Evolutionary conservation across 805 yeast species (phyloP).

Genomic region (Metschnikowia sp.): DNA sequence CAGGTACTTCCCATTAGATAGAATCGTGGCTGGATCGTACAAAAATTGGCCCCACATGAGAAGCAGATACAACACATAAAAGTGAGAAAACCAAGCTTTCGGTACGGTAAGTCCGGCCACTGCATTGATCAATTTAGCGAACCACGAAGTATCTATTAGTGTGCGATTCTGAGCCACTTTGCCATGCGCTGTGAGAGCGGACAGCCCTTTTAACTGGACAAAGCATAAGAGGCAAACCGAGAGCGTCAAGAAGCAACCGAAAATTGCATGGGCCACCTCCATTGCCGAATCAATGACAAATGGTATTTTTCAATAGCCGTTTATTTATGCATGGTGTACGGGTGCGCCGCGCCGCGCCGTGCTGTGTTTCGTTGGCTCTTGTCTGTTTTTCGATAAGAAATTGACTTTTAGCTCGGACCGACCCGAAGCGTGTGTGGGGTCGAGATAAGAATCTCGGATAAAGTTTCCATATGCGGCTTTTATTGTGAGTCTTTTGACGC

Average conservation of each 20-base stretch:
- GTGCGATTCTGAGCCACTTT: conserved; percentile 9
- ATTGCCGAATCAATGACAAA: background rate
- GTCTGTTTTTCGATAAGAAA: too few relatives aligned
- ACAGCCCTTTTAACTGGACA: conserved; percentile 4
- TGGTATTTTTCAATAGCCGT: background rate
- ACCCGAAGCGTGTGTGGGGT: too few relatives aligned
- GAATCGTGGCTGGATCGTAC: conserved; percentile 10
- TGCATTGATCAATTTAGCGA: conserved; percentile 1
- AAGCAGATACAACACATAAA: conserved; percentile 46
- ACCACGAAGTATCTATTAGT: background rate
- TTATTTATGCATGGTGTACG: background rate
- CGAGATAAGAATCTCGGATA: too few relatives aligned
- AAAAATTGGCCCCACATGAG: conserved; percentile 21
- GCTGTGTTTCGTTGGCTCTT: background rate
- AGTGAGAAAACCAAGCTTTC: conserved; percentile 60
- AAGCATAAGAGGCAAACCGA: conserved; percentile 5
- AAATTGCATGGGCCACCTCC: conserved; percentile 1
- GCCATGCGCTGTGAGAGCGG: conserved; percentile 14
- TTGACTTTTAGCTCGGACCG: too few relatives aligned
- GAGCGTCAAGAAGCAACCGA: conserved; percentile 2
- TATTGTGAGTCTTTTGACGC: too few relatives aligned
- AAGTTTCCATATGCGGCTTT: too few relatives aligned
- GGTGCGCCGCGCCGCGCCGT: background rate
- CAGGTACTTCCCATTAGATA: conserved; percentile 14
- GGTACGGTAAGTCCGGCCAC: conserved; percentile 46